Conservation (phyloP, 768 basidiomycete genomes). For the Collybiopsis confluens region DNA sequence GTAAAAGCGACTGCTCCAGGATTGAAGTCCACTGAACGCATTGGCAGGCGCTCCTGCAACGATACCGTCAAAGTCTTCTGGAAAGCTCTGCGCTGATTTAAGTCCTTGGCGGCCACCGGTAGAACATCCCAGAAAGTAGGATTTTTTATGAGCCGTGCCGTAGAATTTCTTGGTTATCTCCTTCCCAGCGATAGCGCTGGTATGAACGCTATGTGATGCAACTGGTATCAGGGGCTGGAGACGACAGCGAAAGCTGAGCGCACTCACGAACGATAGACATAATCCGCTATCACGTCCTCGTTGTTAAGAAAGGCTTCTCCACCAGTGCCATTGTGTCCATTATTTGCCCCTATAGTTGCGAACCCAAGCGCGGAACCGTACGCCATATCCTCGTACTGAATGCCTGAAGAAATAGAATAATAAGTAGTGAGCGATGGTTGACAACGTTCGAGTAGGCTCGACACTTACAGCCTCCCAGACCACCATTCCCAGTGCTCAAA, state of each 20-base stretch:
- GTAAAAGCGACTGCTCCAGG: slow-evolving; percentile 3
- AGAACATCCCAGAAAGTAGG: slow-evolving; percentile 20
- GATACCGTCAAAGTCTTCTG: slow-evolving; percentile 21
- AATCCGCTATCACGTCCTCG: slow-evolving; percentile 18
- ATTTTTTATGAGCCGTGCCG: slow-evolving; percentile 12
- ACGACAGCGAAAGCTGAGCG: too few species aligned
- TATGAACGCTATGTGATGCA: slow-evolving; percentile 15
- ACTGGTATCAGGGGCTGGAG: slow-evolving; percentile 12
- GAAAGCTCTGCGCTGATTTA: slow-evolving; percentile 15
- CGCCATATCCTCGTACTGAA: slow-evolving; percentile 14
- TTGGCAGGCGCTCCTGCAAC: slow-evolving; percentile 19
- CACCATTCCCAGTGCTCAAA: slow-evolving; percentile 12
- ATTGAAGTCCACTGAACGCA: background rate
- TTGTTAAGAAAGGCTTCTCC: slow-evolving; percentile 14
- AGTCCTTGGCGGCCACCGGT: slow-evolving; percentile 22
- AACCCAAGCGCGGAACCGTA: slow-evolving; percentile 15
- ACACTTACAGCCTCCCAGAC: slow-evolving; percentile 12
- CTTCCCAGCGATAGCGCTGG: slow-evolving; percentile 15
- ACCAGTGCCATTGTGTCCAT: slow-evolving; percentile 15
- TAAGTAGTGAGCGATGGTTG: too few species aligned
- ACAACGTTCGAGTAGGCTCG: background rate
- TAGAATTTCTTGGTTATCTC: slow-evolving; percentile 16
- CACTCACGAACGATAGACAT: slow-evolving; percentile 12
- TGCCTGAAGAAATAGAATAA: slow-evolving; percentile 15
- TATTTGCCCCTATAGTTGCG: slow-evolving; percentile 15